Evolutionary conservation across 148 eudicot species (phyloP).

Genomic region (Camellia sinensis): DNA sequence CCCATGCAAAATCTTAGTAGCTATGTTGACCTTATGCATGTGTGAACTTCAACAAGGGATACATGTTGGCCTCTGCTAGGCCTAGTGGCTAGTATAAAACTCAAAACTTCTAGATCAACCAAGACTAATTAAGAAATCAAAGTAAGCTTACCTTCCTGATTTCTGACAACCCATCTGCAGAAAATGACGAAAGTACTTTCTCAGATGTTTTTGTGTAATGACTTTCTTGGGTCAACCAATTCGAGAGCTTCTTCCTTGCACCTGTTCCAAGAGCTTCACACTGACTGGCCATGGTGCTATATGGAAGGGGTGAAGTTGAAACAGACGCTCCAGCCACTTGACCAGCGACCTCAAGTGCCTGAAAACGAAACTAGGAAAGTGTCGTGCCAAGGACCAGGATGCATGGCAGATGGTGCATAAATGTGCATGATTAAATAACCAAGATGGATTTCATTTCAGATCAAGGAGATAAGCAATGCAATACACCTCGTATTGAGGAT

Average conservation of each 20-base stretch:
- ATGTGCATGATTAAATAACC: not conserved
- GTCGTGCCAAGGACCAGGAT: not conserved
- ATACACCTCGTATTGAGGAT: not conserved
- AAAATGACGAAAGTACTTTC: constrained; percentile 13
- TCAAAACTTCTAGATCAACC: not conserved
- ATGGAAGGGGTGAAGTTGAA: constrained; percentile 82
- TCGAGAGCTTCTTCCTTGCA: constrained; percentile 77
- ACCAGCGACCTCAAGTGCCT: constrained; percentile 96
- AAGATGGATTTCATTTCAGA: not conserved
- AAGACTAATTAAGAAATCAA: not conserved
- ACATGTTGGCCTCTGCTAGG: too few species aligned
- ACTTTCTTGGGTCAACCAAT: constrained; percentile 60
- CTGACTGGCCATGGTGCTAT: constrained; percentile 72
- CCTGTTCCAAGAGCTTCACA: constrained; percentile 82
- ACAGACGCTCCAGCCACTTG: constrained; percentile 85
- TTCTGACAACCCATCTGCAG: constrained; percentile 29
- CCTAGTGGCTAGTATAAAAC: too few species aligned
- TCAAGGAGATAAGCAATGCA: not conserved
- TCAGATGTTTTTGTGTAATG: constrained; percentile 23
- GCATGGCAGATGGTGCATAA: not conserved
- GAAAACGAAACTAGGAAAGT: constrained; percentile 6
- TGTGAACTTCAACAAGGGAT: too few species aligned
- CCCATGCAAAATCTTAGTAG: too few species aligned
- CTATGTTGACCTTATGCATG: too few species aligned
- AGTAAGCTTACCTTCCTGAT: constrained; percentile 39